These are phyloP conservation scores for Paramyrothecium roridum DNA, from an alignment of 2,329 filamentous ascomycete species.

Conservation along the genomic window DNA sequence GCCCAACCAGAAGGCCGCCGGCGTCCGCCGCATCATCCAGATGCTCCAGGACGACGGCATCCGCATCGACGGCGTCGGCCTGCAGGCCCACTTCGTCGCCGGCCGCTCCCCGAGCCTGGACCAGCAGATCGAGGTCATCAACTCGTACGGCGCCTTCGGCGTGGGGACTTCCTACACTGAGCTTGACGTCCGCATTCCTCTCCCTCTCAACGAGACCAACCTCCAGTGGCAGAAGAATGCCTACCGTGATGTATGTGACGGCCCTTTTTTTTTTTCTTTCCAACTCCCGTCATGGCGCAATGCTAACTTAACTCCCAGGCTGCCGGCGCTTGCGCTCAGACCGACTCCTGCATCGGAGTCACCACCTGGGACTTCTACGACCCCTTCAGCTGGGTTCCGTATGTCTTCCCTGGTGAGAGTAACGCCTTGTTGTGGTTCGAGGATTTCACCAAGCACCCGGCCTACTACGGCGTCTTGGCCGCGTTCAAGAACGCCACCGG, in stretches of 20 bases:
- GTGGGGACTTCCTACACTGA: constrained; percentile 54
- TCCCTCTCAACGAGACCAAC: constrained; percentile 22
- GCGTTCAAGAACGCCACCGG: constrained; percentile 29
- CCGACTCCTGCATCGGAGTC: constrained; percentile 24
- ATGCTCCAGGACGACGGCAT: constrained; percentile 31
- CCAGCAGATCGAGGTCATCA: constrained; percentile 36
- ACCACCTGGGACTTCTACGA: constrained; percentile 33
- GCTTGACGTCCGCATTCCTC: constrained; percentile 44
- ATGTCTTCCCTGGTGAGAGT: constrained; percentile 35
- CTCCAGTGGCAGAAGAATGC: constrained; percentile 23
- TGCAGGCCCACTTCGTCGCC: constrained; percentile 48
- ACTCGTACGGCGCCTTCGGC: constrained; percentile 37
- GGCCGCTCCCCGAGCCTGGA: constrained; percentile 35
- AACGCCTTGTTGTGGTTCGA: constrained; percentile 39
- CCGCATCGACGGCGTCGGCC: constrained; percentile 50
- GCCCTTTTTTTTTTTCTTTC: background rate
- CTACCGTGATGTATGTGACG: constrained; percentile 19
- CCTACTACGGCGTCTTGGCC: constrained; percentile 32
- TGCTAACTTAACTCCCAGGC: constrained; percentile 3
- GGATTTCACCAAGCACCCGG: constrained; percentile 38
- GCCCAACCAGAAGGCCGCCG: constrained; percentile 30
- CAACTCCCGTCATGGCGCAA: background rate
- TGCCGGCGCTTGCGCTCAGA: constrained; percentile 24
- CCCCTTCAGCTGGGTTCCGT: constrained; percentile 37
- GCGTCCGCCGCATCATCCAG: constrained; percentile 29